phyloP scores from a whole-genome alignment of 805 yeast genomes.

The Candida pseudofarinosa region DNA sequence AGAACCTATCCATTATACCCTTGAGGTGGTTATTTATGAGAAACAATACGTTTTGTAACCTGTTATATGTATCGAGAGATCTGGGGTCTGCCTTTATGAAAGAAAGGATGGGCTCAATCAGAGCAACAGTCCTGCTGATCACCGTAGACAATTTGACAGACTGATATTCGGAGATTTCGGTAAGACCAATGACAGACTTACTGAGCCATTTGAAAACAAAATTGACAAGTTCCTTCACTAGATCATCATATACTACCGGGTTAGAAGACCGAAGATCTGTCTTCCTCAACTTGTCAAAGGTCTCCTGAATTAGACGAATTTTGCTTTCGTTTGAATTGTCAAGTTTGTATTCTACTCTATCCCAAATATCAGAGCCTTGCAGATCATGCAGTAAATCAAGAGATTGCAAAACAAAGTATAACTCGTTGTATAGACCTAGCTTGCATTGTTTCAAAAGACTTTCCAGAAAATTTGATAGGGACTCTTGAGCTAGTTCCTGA shows the following conservation, averaged over 20 bases:
- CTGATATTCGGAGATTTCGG: conserved; percentile 34
- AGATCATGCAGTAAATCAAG: conserved; percentile 13
- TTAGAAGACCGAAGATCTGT: conserved; percentile 25
- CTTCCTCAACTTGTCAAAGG: conserved; percentile 19
- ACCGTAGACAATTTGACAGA: conserved; percentile 27
- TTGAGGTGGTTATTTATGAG: conserved; percentile 37
- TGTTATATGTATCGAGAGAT: conserved; percentile 20
- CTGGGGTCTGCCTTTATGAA: conserved; percentile 14
- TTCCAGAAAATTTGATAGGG: conserved; percentile 14
- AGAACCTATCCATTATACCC: conserved; percentile 46
- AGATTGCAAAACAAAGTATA: conserved; percentile 12
- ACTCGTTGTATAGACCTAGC: conserved; percentile 15
- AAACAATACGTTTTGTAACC: conserved; percentile 27
- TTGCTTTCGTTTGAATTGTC: conserved; percentile 17
- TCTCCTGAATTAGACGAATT: conserved; percentile 14
- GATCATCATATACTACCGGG: conserved; percentile 19
- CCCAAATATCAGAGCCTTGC: conserved; percentile 1
- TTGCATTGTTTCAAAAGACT: conserved; percentile 18
- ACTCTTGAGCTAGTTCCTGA: conserved; percentile 7
- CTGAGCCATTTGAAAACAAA: conserved; percentile 26
- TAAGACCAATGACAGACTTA: conserved; percentile 18
- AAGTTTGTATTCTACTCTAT: conserved; percentile 12
- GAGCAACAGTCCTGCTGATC: conserved; percentile 19
- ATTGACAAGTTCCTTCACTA: conserved; percentile 23
- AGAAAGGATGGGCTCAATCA: conserved; percentile 17